These are phyloP conservation scores for Chaetomiaceae sp. DNA, from an alignment of 2,329 filamentous ascomycete species.

Conservation along the genomic window DNA sequence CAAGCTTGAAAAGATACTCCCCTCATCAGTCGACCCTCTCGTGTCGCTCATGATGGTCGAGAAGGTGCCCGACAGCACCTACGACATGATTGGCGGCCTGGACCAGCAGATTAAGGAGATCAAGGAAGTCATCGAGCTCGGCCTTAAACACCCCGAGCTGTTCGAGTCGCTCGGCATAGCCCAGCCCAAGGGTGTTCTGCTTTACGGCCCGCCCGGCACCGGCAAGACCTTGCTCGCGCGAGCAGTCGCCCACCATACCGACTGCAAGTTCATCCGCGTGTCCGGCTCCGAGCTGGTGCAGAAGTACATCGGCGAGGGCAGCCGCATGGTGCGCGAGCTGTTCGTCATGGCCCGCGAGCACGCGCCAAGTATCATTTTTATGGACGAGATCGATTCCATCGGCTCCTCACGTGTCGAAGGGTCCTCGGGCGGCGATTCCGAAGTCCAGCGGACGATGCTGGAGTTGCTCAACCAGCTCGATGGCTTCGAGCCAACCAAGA, in stretches of 20 bases:
- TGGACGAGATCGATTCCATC: conserved; percentile 99
- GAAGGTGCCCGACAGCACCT: conserved; percentile 98
- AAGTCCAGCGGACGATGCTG: conserved; percentile 98
- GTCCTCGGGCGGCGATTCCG: conserved; percentile 89
- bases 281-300: conserved; percentile 95
- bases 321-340: conserved; percentile 95
- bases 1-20: conserved; percentile 97
- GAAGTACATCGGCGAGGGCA: conserved; percentile 98
- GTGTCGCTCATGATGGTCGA: conserved; percentile 99
- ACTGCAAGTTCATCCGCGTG: conserved; percentile 98
- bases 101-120: conserved; percentile 99
- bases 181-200: conserved; percentile 92
- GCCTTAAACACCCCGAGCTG: conserved; percentile 94
- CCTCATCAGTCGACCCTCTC: conserved; percentile 94
- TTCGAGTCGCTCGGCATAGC: conserved; percentile 99
- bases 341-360: conserved; percentile 99
- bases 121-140: conserved; percentile 98
- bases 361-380: conserved; percentile 98
- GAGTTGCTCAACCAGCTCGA: conserved; percentile 97
- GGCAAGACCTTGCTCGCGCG: conserved; percentile 93
- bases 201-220: conserved; percentile 94
- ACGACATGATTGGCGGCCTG: conserved; percentile 99
- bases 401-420: conserved; percentile 95
- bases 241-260: conserved; percentile 95
- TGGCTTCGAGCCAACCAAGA: conserved; percentile 98